Conservation (phyloP, 768 basidiomycete species). For the Sarcodon aspratus region DNA sequence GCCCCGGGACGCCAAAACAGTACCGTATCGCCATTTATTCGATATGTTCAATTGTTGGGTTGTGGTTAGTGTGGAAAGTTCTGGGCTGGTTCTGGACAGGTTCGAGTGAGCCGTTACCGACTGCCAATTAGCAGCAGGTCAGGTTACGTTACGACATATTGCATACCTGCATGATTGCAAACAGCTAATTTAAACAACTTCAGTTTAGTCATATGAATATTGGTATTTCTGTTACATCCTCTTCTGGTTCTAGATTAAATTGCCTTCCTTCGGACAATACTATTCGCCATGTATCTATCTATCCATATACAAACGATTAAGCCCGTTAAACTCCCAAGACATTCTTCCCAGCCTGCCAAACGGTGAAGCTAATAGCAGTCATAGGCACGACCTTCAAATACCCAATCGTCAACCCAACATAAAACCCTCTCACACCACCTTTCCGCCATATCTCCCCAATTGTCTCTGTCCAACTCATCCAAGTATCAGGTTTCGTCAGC, state of each 20-base stretch:
- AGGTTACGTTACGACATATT: too few species aligned
- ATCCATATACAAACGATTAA: neutral
- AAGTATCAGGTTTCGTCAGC: conserved; percentile 60
- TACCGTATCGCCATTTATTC: conserved; percentile 57
- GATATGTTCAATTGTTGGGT: conserved; percentile 36
- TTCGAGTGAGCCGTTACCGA: neutral
- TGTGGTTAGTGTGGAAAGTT: conserved; percentile 17
- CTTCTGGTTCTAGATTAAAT: neutral
- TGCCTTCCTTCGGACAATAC: neutral
- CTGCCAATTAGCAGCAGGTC: too few species aligned
- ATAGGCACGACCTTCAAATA: conserved; percentile 93
- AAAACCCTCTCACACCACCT: conserved; percentile 83
- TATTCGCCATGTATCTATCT: neutral
- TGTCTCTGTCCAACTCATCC: conserved; percentile 76
- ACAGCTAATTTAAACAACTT: too few species aligned
- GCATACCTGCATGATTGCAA: too few species aligned
- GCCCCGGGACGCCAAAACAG: conserved; percentile 53
- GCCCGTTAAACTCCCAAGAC: conserved; percentile 21
- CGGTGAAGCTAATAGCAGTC: conserved; percentile 85
- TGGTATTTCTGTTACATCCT: too few species aligned
- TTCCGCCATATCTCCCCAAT: conserved; percentile 49
- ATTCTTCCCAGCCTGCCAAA: conserved; percentile 78
- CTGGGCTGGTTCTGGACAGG: conserved; percentile 7
- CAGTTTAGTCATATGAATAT: too few species aligned
- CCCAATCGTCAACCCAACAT: conserved; percentile 82